These are phyloP conservation scores for Clitopilus hobsonii DNA, from an alignment of 768 basidiomycete species.

Conservation along the genomic window DNA sequence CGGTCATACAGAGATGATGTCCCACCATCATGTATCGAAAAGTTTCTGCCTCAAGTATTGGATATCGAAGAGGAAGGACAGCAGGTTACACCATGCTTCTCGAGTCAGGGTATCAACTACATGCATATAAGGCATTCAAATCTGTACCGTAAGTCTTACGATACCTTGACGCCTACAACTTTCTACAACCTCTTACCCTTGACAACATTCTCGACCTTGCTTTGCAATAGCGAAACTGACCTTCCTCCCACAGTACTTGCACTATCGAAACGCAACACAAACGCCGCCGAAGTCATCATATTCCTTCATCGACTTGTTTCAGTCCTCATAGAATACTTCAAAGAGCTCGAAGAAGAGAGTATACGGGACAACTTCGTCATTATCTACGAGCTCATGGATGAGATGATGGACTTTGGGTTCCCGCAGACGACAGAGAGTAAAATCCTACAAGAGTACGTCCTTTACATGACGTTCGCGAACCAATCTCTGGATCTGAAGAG, in stretches of 20 bases:
- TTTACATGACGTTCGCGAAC: neutral
- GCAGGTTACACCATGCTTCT: constrained; percentile 95
- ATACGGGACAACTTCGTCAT: constrained; percentile 99
- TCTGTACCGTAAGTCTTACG: constrained; percentile 72
- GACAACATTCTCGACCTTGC: no score
- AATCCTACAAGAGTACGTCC: constrained; percentile 86
- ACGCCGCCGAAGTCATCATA: constrained; percentile 93
- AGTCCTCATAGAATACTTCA: constrained; percentile 97
- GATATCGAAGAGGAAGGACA: constrained; percentile 98
- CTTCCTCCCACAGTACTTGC: constrained; percentile 67
- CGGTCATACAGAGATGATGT: constrained; percentile 97
- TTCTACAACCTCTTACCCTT: no score
- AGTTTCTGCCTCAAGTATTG: constrained; percentile 88
- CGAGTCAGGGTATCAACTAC: constrained; percentile 93
- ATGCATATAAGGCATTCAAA: constrained; percentile 99
- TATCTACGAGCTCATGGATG: constrained; percentile 97
- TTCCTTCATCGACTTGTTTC: constrained; percentile 92
- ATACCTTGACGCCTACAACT: neutral
- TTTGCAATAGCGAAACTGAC: no score
- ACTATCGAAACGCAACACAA: constrained; percentile 91
- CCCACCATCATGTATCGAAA: constrained; percentile 81
- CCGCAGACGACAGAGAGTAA: constrained; percentile 99
- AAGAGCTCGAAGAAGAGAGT: constrained; percentile 98
- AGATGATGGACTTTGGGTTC: constrained; percentile 99
- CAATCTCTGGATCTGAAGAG: neutral